Percentiles rank a stretch among this genome's conserved stretches.
phyloP scores from a whole-genome alignment of 352 stramenopile species.

The Phytophthora sansomeana region DNA sequence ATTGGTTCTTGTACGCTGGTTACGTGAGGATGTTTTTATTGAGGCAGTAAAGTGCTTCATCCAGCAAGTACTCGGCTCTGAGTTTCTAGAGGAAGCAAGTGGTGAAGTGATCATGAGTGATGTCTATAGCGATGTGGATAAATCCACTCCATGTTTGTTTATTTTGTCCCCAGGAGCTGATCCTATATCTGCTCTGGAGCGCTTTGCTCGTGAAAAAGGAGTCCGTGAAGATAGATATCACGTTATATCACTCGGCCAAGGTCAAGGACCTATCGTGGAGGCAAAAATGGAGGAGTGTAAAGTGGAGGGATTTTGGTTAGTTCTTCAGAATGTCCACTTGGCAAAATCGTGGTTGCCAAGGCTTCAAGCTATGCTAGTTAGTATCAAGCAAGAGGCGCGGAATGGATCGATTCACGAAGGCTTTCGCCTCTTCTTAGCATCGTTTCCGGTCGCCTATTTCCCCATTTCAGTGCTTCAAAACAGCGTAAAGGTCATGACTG shows the following conservation, averaged over 20 bases:
- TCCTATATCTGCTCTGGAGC: constrained; percentile 53
- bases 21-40: constrained; percentile 62
- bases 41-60: constrained; percentile 51
- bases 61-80: constrained; percentile 40
- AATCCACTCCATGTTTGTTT: constrained; percentile 75
- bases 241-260: constrained; percentile 79
- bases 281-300: constrained; percentile 59
- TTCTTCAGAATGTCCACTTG: constrained; percentile 83
- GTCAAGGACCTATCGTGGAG: constrained; percentile 76
- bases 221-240: constrained; percentile 52
- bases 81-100: constrained; percentile 25
- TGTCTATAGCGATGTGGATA: constrained; percentile 65
- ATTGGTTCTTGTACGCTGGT: constrained; percentile 67
- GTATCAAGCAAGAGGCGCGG: constrained; percentile 40
- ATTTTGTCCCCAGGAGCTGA: constrained; percentile 80
- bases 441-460: constrained; percentile 74
- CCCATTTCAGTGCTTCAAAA: constrained; percentile 78
- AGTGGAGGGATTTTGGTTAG: constrained; percentile 64
- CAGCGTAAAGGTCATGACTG: constrained; percentile 82
- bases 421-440: constrained; percentile 78
- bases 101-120: constrained; percentile 46
- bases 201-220: constrained; percentile 54
- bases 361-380: constrained; percentile 55
- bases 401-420: constrained; percentile 54
- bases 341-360: constrained; percentile 78